Evolutionary conservation across 768 basidiomycete genomes (phyloP).

Genomic region (Amanita brunnescens): DNA sequence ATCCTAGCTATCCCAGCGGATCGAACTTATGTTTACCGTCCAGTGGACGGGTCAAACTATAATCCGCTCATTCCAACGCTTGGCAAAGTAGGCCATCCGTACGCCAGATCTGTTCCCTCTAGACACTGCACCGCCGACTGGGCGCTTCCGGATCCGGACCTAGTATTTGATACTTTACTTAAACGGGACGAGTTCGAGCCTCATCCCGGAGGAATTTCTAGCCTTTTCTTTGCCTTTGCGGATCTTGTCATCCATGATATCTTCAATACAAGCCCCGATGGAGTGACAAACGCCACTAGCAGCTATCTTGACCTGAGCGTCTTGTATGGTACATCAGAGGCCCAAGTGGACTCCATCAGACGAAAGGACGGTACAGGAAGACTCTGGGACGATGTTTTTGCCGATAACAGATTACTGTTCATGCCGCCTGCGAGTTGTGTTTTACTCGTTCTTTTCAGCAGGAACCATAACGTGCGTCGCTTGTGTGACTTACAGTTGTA

Average conservation of each 20-base stretch:
- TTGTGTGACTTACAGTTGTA: not conserved
- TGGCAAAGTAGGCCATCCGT: constrained; percentile 55
- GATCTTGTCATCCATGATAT: constrained; percentile 66
- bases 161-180: constrained; percentile 68
- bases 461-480: constrained; percentile 63
- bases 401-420: constrained; percentile 52
- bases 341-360: constrained; percentile 41
- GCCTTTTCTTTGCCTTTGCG: constrained; percentile 73
- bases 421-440: constrained; percentile 71
- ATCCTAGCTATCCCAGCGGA: not conserved
- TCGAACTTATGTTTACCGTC: constrained; percentile 42
- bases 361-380: constrained; percentile 57
- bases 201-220: constrained; percentile 65
- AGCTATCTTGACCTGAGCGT: constrained; percentile 74
- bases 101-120: constrained; percentile 58
- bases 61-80: constrained; percentile 44
- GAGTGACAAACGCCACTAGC: constrained; percentile 51
- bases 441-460: constrained; percentile 56
- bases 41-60: constrained; percentile 54
- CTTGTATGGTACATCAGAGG: constrained; percentile 55
- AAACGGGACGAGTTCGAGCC: constrained; percentile 36
- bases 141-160: constrained; percentile 52
- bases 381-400: constrained; percentile 62
- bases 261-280: constrained; percentile 51
- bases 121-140: constrained; percentile 30